Evolutionary conservation across 768 basidiomycete genomes (phyloP).

Genomic region (Macrolepiota fuliginosa): DNA sequence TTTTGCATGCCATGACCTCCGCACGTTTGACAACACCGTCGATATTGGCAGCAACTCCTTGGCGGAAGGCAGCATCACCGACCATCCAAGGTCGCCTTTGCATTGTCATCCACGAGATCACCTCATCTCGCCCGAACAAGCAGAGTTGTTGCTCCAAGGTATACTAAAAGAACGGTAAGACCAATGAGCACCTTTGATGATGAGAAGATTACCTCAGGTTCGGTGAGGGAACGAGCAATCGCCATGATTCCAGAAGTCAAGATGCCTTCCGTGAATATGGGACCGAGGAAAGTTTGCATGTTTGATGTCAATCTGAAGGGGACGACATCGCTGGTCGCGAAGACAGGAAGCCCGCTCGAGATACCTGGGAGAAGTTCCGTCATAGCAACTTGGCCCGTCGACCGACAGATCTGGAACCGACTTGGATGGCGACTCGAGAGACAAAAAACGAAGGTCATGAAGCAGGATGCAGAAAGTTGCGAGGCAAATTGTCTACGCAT

Average conservation of each 20-base stretch:
- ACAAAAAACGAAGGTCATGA: constrained; percentile 88
- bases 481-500: constrained; percentile 97
- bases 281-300: constrained; percentile 90
- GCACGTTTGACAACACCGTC: constrained; percentile 78
- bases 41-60: constrained; percentile 49
- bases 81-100: constrained; percentile 54
- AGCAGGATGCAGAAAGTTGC: constrained; percentile 84
- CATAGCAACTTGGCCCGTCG: constrained; percentile 89
- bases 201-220: constrained; percentile 70
- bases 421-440: constrained; percentile 80
- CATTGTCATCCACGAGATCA: constrained; percentile 69
- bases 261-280: constrained; percentile 86
- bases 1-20: constrained; percentile 81
- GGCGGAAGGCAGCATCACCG: constrained; percentile 53
- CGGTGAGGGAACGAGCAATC: constrained; percentile 85
- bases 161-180: constrained; percentile 46
- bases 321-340: constrained; percentile 80
- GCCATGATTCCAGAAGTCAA: constrained; percentile 86
- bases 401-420: constrained; percentile 86
- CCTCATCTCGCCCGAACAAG: constrained; percentile 92
- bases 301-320: constrained; percentile 98
- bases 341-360: constrained; percentile 49
- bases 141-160: constrained; percentile 92
- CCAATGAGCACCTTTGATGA: not conserved
- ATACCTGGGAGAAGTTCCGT: constrained; percentile 83